Base-by-base conservation (phyloP, 768 basidiomycete species). In the Suillus spraguei region DNA sequence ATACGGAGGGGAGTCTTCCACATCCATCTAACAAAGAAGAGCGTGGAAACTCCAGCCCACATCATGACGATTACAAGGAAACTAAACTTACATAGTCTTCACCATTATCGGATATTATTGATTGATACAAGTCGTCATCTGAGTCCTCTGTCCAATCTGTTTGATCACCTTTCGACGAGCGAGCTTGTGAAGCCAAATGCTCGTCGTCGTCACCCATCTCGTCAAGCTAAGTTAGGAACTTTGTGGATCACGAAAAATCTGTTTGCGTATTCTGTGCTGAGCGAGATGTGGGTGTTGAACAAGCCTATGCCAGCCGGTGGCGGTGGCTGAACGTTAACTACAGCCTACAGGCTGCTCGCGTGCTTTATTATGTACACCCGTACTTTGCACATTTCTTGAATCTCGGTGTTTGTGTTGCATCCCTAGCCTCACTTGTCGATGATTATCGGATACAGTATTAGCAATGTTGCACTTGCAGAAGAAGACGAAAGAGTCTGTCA, bases 11-110 rank as follows among this genome's bases (percentile, higher is more conserved):
- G 28, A 50, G 17, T 4, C 8, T 8, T 73, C 66, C 13, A 68
- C n/a, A 46, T 67, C 66, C 64, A 70, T 75, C 72, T 75, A 35
- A 47, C 46, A 47, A 55, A 38, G 54, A 55, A 55, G 35, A 14
- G 36, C 35, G 35, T 22, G n/a, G n/a, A 55, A 55, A 24, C 35
- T 55, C 54, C 54, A 55, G 35, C 22, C 54, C 54, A 55, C n/a
- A 55, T 54, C 53, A 54, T n/a, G 53, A 54, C 8, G n/a, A 22
- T 35, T 4, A 14, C n/a, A 13, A 55, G n/a, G 36, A 55, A 55
- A 38, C 35, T 38, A 5, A 16, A 55, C 54, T 36, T 38, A 55
- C 54, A 38, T 55, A 36, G 54, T 55, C 35, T n/a, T 54, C 53
- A 35, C 35, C 54, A 16, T 22, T 8, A 22, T 55, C 22, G 8